phyloP scores from a whole-genome alignment of 768 basidiomycete genomes.

The Amanita pallidorosea region DNA sequence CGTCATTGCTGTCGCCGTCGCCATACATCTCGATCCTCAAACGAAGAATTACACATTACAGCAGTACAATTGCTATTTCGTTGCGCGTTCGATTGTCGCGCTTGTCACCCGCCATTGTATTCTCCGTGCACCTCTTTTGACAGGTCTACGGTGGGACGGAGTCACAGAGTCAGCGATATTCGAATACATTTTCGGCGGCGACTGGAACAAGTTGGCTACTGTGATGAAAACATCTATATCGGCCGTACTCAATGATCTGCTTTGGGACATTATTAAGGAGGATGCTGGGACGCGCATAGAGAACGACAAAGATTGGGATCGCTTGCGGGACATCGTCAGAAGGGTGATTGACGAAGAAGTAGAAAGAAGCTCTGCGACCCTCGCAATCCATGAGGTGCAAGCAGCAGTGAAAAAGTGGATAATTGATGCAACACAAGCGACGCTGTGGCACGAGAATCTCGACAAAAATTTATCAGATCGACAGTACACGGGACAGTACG shows the following conservation, averaged over 20 bases:
- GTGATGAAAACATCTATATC: background rate
- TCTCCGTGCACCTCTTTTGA: background rate
- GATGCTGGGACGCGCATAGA: background rate
- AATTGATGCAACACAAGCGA: background rate
- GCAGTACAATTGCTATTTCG: constrained; percentile 1
- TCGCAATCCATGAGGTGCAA: background rate
- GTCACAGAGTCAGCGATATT: background rate
- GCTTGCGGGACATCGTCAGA: background rate
- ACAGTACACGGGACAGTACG: background rate
- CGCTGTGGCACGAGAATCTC: constrained; percentile 1
- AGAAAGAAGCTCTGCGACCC: background rate
- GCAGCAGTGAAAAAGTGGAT: background rate
- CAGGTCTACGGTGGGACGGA: background rate
- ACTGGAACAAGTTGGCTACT: background rate
- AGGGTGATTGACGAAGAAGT: background rate
- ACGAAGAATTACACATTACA: background rate
- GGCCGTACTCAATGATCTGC: background rate
- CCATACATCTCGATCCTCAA: background rate
- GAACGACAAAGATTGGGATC: background rate
- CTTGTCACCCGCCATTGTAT: background rate
- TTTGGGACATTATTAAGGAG: background rate
- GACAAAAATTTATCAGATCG: background rate
- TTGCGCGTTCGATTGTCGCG: background rate
- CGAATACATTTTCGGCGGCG: background rate
- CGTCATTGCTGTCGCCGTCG: background rate